Base-by-base conservation (phyloP, 352 stramenopile species). In the Phytophthora quininea region DNA sequence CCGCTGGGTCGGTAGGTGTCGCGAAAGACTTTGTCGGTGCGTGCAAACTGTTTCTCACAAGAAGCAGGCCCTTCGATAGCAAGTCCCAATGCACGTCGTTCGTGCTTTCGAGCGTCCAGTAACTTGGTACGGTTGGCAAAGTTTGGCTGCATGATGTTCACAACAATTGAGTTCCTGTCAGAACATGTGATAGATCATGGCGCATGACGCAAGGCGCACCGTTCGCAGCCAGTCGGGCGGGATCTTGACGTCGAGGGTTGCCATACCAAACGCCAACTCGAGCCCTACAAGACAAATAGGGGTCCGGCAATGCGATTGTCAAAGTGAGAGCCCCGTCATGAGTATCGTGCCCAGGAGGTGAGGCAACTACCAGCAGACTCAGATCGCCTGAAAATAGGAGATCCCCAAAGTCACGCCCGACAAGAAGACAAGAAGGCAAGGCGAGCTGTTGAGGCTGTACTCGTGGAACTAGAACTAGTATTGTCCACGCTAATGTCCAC, bases 211-310 rank as follows among this genome's bases (percentile, higher is more conserved):
- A 24, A 24, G 19, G 19, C 19, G 19, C 19, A 24, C 77, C 47
- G 62, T 61, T 48, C 64, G 77, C 10, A 88, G 67, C 82, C 82
- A 91, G 31, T 91, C 74, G 19, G 77, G 70, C 9, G 80, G 82
- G 46, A 89, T 81, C 70, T 76, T 79, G 51, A 85, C 54, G 43
- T 71, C 70, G 5, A 64, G 14, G 2, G 71, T 56, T 30, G 73
- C 43, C 73, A 81, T 81, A n/a, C 38, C 54, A 27, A 54, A 29
- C 38, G 24, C 8, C 9, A 37, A 50, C 31, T 27, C 53, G 6
- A 5, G 24, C 14, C 1, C 12, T 4, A 12, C 19, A 27, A n/a
- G 4, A 58, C 8, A 4, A 46, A 14, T 11, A 42, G 40, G 29
- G 31, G 15, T 49, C 27, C 53, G 48, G 29, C 27, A 58, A 42